Base-by-base conservation (phyloP, 352 stramenopile species). In the Phytophthora colocasiae region DNA sequence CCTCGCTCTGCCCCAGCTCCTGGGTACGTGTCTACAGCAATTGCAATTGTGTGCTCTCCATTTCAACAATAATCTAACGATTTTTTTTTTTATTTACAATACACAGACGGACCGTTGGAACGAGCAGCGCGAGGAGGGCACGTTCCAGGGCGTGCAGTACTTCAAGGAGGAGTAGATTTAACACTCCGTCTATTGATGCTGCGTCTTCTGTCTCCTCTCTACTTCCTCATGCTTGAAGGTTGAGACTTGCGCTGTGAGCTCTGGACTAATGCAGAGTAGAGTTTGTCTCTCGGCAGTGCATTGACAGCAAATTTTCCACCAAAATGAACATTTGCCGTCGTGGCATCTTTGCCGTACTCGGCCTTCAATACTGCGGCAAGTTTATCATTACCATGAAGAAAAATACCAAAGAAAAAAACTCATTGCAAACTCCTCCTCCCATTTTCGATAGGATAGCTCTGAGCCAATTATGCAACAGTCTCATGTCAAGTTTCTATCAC, bases 71-170 rank as follows among this genome's bases (percentile, higher is more conserved):
- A 36, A 36, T 12, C 31, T 72, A 12, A 40, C 49, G 61, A n/a
- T n/a, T n/a, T 27, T 2, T 8, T 39, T 48, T 49, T 24, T 3
- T 43, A 29, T 69, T 10, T 49, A 1, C 43, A 43, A 45, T 19
- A 8, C 9, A 29, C 50, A 92, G 83, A 55, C 89, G 24, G 89
- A 96, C 34, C 79, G 83, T 49, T 96, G 89, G 89, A 81, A 94
- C 59, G 80, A 85, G 54, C 78, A 95, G 75, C 87, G 87, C 62
- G 89, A 96, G 71, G 83, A 93, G 54, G 81, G 84, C 73, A 83
- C 71, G 58, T 96, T 96, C 71, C 80, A 88, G 19, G 89, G 89
- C 64, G 81, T 96, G 58, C 81, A 93, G 76, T 89, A 80, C 81
- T 73, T 80, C 63, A 89, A 90, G 79, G 69, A 73, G 50, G 64